These are phyloP conservation scores for Mediolabrus comicus DNA, from an alignment of 108 stramenopile genomes.

Conservation along the genomic window DNA sequence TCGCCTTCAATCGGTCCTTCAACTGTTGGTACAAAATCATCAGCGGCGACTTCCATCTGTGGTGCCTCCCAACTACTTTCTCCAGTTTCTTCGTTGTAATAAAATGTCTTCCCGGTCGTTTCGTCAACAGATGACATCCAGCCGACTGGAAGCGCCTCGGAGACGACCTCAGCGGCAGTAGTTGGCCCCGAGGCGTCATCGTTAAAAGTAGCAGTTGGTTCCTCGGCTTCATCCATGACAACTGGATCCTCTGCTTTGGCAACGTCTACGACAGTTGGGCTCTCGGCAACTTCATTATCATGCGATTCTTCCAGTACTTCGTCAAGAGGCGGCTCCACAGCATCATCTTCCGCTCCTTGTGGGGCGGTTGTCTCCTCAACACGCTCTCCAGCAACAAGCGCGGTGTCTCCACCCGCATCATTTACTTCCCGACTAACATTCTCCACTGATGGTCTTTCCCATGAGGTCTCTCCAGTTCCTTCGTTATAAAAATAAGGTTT, in stretches of 20 bases:
- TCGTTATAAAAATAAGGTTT: conserved; percentile 54
- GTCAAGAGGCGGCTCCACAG: neutral
- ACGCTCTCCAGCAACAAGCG: neutral
- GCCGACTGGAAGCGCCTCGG: conserved; percentile 27
- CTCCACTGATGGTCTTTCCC: conserved; percentile 51
- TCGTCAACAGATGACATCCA: conserved; percentile 58
- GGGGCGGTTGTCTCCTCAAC: neutral
- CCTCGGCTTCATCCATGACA: neutral
- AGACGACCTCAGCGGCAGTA: neutral
- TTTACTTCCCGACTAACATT: neutral
- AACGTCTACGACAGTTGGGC: neutral
- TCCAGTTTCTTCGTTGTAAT: conserved; percentile 47
- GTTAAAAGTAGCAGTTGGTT: neutral
- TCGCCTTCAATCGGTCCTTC: neutral
- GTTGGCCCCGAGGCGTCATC: neutral
- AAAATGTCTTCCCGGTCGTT: conserved; percentile 30
- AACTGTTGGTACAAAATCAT: neutral
- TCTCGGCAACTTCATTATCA: neutral
- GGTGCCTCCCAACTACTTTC: conserved; percentile 47
- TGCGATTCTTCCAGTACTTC: neutral
- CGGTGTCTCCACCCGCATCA: neutral
- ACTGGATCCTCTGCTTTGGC: no score
- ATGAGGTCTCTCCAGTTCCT: conserved; percentile 35
- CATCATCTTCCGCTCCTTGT: neutral
- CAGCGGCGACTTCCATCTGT: neutral